Evolutionary conservation across 2,329 filamentous ascomycete genomes (phyloP).

Genomic region (Aspergillus ibericus): DNA sequence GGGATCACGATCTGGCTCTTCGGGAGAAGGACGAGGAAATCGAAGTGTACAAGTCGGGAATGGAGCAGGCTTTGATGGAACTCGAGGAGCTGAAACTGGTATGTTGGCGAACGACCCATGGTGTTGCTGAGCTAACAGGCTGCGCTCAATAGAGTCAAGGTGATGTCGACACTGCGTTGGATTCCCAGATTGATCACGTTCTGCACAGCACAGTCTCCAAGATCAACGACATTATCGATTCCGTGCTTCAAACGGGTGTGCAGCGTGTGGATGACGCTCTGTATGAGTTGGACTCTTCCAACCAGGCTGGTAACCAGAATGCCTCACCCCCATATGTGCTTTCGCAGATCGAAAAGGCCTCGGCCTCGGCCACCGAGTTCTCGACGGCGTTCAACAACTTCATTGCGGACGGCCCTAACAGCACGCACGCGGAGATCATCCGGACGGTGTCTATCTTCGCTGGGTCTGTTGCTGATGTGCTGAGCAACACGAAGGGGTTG

Average conservation of each 20-base stretch:
- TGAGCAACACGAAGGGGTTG: constrained; percentile 94
- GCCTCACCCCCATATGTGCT: constrained; percentile 92
- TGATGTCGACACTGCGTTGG: constrained; percentile 75
- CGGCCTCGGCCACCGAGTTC: constrained; percentile 91
- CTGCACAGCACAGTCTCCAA: constrained; percentile 84
- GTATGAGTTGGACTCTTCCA: constrained; percentile 94
- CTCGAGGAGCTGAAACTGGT: constrained; percentile 77
- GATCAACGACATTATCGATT: constrained; percentile 97
- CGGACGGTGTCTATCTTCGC: constrained; percentile 88
- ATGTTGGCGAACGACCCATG: constrained; percentile 18
- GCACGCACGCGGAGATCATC: constrained; percentile 85
- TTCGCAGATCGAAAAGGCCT: constrained; percentile 96
- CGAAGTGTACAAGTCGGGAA: constrained; percentile 95
- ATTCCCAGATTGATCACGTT: constrained; percentile 87
- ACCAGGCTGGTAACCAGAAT: constrained; percentile 98
- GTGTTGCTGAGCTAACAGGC: not conserved
- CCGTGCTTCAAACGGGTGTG: constrained; percentile 88
- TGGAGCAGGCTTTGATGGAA: constrained; percentile 94
- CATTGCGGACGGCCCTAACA: constrained; percentile 92
- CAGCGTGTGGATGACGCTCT: constrained; percentile 93
- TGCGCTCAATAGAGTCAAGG: constrained; percentile 57
- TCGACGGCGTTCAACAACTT: constrained; percentile 98
- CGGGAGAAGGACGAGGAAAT: constrained; percentile 97
- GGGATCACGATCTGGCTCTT: constrained; percentile 80
- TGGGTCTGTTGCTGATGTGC: constrained; percentile 86